These are phyloP conservation scores for Macrolepiota albuminosa DNA, from an alignment of 768 basidiomycete species.

Conservation along the genomic window DNA sequence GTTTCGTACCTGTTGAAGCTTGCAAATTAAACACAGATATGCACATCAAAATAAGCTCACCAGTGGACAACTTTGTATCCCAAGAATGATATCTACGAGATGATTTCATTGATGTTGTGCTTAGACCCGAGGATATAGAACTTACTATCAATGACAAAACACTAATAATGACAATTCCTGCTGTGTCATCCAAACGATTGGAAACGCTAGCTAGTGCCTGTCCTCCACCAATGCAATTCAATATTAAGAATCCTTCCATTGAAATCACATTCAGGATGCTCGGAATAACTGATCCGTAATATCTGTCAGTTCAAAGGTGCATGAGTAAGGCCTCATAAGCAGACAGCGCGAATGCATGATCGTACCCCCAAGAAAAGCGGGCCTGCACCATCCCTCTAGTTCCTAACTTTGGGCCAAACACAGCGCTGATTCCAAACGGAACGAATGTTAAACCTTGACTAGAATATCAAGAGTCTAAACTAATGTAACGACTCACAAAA, in stretches of 20 bases:
- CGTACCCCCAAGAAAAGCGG: constrained; percentile 28
- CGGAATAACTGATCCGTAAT: constrained; percentile 48
- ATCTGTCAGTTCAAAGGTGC: constrained; percentile 27
- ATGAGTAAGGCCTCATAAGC: not conserved
- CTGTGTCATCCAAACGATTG: constrained; percentile 27
- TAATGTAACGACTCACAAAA: constrained; percentile 38
- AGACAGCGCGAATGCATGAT: constrained; percentile 1
- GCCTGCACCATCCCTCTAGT: constrained; percentile 76
- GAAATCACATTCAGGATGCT: constrained; percentile 56
- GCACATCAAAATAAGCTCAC: constrained; percentile 26
- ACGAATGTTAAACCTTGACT: not conserved
- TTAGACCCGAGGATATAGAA: not conserved
- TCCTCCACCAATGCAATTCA: constrained; percentile 66
- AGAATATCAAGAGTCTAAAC: not conserved
- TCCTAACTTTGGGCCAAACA: constrained; percentile 79
- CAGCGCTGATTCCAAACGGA: constrained; percentile 27
- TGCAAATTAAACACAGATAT: not conserved
- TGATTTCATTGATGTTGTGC: not conserved
- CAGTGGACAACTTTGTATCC: constrained; percentile 59
- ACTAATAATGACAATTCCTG: constrained; percentile 37
- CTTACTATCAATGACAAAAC: constrained; percentile 33
- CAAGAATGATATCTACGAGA: constrained; percentile 48
- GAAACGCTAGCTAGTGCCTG: constrained; percentile 59
- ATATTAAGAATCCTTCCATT: constrained; percentile 58
- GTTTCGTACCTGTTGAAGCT: constrained; percentile 40